Base-by-base conservation (phyloP, 495 filamentous ascomycete species). In the Letharia columbiana region DNA sequence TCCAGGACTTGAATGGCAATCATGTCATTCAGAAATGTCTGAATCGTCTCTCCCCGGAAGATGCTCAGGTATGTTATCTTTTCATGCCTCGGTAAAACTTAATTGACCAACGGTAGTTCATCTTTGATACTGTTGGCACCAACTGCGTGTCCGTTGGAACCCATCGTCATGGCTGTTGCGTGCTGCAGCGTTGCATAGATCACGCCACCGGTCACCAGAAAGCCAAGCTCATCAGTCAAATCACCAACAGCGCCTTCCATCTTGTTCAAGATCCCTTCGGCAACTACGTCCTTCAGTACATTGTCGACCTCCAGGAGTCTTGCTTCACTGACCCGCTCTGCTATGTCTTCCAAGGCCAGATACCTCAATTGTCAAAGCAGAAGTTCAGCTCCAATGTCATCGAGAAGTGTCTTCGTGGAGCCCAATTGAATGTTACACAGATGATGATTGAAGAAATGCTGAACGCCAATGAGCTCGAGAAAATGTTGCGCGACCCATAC, bases 381-480 rank as follows among this genome's bases (percentile, higher is more conserved):
- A 98, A 98, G 77, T 98, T 98, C 79, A 96, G 92, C 80, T 97
- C 93, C 63, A 98, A 98, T 71, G 94, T 98, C 60, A 91, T 98
- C 65, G 94, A 98, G 78, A 98, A 98, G 77, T 96, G 92, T 73
- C 84, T 98, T 58, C 91, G 93, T 39, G 92, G 88, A 72, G 86
- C 91, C 1, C 83, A 87, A 52, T 72, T 80, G 7, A 75, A 77
- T 6, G 86, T 88, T 50, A 91, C 89, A 70, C 89, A 90, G 69
- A 81, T 87, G 68, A 84, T 98, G 77, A 88, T 96, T 63, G 83
- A 88, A 23, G 93, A 97, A 80, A 86, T 98, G 70, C 79, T 95
- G 39, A 72, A 76, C 37, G 82, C 87, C 1, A 79, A 78, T 33
- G 92, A 96, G 75, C 85, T 98, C 39, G 90, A 95, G 64, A 88